Conservation (phyloP, 2,329 filamentous ascomycete species). For the Pestalotiopsis sp. region DNA sequence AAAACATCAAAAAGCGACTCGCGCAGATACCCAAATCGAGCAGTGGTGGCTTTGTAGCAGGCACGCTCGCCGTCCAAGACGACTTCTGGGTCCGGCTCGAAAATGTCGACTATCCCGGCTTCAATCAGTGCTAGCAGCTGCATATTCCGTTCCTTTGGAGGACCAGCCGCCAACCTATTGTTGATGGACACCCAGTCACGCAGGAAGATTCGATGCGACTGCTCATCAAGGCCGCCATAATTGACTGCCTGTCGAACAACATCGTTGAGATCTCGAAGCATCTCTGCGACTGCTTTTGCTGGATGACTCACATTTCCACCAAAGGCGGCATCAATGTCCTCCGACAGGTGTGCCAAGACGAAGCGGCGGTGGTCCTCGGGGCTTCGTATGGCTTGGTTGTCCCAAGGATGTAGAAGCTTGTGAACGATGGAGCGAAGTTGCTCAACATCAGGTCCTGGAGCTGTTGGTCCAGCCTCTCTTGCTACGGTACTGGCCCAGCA, state of each 20-base stretch:
- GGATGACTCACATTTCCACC: background rate
- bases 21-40: background rate
- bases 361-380: background rate
- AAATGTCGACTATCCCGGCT: background rate
- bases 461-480: background rate
- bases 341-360: background rate
- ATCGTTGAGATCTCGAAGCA: background rate
- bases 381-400: background rate
- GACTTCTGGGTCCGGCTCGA: background rate
- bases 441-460: background rate
- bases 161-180: background rate
- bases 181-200: background rate
- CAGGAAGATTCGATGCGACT: background rate
- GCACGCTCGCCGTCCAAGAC: background rate
- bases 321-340: background rate
- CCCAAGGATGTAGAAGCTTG: background rate
- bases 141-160: background rate
- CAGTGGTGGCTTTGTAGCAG: background rate
- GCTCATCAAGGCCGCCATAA: background rate
- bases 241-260: background rate
- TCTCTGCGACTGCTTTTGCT: background rate
- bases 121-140: background rate
- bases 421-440: background rate
- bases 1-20: background rate
- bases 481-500: background rate